phyloP scores from a whole-genome alignment of 2,329 filamentous ascomycete species.

The Calycina marina region DNA sequence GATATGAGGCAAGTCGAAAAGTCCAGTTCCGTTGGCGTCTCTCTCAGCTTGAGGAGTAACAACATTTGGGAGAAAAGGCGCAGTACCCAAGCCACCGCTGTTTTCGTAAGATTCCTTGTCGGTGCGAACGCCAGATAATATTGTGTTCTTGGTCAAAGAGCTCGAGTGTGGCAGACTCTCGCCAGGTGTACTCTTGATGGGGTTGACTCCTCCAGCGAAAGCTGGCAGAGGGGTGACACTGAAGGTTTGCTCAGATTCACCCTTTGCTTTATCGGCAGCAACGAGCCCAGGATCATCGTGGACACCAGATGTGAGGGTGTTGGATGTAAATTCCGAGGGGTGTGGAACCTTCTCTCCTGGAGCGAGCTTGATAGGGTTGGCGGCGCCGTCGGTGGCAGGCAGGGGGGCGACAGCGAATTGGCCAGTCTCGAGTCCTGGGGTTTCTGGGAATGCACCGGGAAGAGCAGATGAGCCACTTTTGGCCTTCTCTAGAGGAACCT shows the following conservation, averaged over 20 bases:
- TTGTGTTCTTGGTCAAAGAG: conserved; percentile 50
- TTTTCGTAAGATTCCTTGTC: conserved; percentile 83
- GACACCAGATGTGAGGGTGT: conserved; percentile 58
- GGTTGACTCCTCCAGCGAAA: conserved; percentile 55
- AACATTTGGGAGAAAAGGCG: conserved; percentile 22
- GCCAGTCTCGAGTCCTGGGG: conserved; percentile 37
- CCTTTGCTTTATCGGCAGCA: conserved; percentile 29
- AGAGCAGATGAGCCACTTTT: conserved; percentile 33
- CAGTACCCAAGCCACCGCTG: conserved; percentile 41
- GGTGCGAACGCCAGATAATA: conserved; percentile 56
- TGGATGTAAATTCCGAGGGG: conserved; percentile 44
- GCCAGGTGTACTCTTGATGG: conserved; percentile 63
- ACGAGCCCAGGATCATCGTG: conserved; percentile 70
- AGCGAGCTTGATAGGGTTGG: conserved; percentile 68
- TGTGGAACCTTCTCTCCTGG: conserved; percentile 74
- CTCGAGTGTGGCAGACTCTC: conserved; percentile 61
- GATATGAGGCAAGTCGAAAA: conserved; percentile 38
- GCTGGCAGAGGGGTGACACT: conserved; percentile 48
- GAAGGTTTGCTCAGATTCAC: conserved; percentile 29
- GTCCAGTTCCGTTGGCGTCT: conserved; percentile 21
- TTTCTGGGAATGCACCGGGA: conserved; percentile 60
- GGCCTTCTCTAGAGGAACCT: conserved; percentile 45
- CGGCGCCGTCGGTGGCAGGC: conserved; percentile 44
- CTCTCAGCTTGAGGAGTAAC: conserved; percentile 27
- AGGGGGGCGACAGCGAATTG: conserved; percentile 41